Conservation (phyloP, 805 yeast genomes). For the Lachancea meyersii region DNA sequence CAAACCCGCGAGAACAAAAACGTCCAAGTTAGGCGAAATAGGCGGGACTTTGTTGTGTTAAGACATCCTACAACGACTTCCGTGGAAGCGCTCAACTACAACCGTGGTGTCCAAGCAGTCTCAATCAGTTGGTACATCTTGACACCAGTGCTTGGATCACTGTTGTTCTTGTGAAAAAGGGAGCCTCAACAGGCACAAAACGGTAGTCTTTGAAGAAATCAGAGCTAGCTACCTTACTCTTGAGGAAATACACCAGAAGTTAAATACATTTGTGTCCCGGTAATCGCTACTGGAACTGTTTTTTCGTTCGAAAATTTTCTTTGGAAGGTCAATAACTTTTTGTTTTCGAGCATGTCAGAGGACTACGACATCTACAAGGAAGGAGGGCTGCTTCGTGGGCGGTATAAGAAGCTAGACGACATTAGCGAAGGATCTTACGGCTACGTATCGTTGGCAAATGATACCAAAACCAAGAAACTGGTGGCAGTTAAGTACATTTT, state of each 20-base stretch:
- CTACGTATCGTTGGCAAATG: constrained; percentile 80
- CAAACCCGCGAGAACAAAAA: too few species aligned
- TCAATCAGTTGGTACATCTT: neutral
- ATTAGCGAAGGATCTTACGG: constrained; percentile 94
- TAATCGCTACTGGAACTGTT: too few species aligned
- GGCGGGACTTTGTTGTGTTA: too few species aligned
- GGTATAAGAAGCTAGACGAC: constrained; percentile 64
- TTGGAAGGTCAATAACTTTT: neutral
- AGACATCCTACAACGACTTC: too few species aligned
- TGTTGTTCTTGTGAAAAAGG: neutral
- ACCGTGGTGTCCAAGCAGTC: neutral
- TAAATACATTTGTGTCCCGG: too few species aligned
- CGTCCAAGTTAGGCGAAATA: too few species aligned
- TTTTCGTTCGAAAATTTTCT: too few species aligned
- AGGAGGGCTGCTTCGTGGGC: constrained; percentile 48
- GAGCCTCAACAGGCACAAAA: neutral
- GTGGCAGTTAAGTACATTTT: constrained; percentile 86
- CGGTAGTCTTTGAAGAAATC: neutral
- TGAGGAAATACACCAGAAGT: too few species aligned
- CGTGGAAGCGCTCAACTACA: too few species aligned
- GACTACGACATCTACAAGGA: constrained; percentile 39
- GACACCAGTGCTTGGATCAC: neutral
- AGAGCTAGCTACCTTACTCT: neutral
- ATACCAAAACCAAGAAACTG: constrained; percentile 42
- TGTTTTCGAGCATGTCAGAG: constrained; percentile 17